These are phyloP conservation scores for Colletotrichum siamense DNA, from an alignment of 2,329 filamentous ascomycete species.

Conservation along the genomic window DNA sequence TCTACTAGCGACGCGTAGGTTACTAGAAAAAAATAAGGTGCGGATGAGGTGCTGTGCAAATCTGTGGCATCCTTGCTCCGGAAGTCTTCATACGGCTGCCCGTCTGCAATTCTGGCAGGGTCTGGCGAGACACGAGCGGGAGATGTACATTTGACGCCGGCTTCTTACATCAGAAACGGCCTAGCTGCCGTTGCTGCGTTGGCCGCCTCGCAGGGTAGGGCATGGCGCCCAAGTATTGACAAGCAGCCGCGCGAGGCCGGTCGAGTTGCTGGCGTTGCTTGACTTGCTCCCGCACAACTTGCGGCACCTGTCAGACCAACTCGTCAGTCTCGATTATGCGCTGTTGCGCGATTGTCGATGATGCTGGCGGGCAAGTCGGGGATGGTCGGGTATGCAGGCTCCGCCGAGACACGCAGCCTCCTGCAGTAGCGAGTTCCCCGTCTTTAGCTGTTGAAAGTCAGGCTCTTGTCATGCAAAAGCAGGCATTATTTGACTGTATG, in stretches of 20 bases:
- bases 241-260: not conserved
- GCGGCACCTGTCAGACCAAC: not conserved
- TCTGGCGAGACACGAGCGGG: slow-evolving; percentile 6
- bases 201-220: slow-evolving; percentile 13
- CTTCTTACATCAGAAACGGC: not conserved
- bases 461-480: not conserved
- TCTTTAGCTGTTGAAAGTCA: not conserved
- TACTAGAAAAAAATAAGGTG: not conserved
- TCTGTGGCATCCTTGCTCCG: slow-evolving; percentile 2
- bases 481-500: not conserved
- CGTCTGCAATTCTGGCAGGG: not conserved
- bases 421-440: slow-evolving; percentile 1
- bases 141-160: slow-evolving; percentile 11
- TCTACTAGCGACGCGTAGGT: slow-evolving; percentile 4
- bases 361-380: slow-evolving; percentile 3
- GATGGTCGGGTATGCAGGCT: slow-evolving; percentile 6
- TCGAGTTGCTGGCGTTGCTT: not conserved
- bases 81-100: not conserved
- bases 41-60: not conserved
- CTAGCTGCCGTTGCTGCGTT: slow-evolving; percentile 16
- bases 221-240: slow-evolving; percentile 5
- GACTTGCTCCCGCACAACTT: not conserved
- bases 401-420: slow-evolving; percentile 15
- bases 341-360: not conserved
- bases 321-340: not conserved